These are phyloP conservation scores for Penicillium sp. DNA, from an alignment of 2,329 filamentous ascomycete genomes.

Conservation along the genomic window DNA sequence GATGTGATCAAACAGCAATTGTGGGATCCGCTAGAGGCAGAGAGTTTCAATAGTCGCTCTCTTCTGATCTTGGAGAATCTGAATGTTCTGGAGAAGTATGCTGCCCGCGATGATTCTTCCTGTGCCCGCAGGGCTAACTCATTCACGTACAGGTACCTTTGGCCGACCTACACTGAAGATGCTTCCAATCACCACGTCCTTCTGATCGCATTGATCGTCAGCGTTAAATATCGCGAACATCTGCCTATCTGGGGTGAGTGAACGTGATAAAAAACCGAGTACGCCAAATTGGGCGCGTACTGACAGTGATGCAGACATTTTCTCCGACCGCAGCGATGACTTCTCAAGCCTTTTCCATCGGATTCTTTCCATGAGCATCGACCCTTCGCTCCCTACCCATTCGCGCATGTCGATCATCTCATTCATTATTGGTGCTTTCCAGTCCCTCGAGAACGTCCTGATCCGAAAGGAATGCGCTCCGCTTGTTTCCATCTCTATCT, in stretches of 20 bases:
- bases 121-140: slow-evolving; percentile 21
- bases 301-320: slow-evolving; percentile 60
- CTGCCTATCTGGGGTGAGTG: slow-evolving; percentile 81
- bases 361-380: slow-evolving; percentile 81
- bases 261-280: slow-evolving; percentile 1
- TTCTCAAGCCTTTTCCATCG: slow-evolving; percentile 90
- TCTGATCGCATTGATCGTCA: slow-evolving; percentile 80
- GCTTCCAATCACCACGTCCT: slow-evolving; percentile 90
- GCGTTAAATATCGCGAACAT: slow-evolving; percentile 84
- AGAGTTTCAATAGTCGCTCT: slow-evolving; percentile 74
- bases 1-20: slow-evolving; percentile 83
- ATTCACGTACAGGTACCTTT: slow-evolving; percentile 68
- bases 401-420: slow-evolving; percentile 81
- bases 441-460: slow-evolving; percentile 84
- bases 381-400: slow-evolving; percentile 63
- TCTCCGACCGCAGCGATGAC: slow-evolving; percentile 72
- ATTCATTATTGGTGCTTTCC: slow-evolving; percentile 89
- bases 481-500: slow-evolving; percentile 89
- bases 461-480: slow-evolving; percentile 96
- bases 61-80: slow-evolving; percentile 84
- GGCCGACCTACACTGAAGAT: slow-evolving; percentile 88
- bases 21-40: slow-evolving; percentile 84
- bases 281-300: slow-evolving; percentile 10
- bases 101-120: neutral
- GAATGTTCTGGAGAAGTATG: slow-evolving; percentile 80